These are phyloP conservation scores for Penicillium hesseltinei DNA, from an alignment of 2,329 filamentous ascomycete species.

Conservation along the genomic window DNA sequence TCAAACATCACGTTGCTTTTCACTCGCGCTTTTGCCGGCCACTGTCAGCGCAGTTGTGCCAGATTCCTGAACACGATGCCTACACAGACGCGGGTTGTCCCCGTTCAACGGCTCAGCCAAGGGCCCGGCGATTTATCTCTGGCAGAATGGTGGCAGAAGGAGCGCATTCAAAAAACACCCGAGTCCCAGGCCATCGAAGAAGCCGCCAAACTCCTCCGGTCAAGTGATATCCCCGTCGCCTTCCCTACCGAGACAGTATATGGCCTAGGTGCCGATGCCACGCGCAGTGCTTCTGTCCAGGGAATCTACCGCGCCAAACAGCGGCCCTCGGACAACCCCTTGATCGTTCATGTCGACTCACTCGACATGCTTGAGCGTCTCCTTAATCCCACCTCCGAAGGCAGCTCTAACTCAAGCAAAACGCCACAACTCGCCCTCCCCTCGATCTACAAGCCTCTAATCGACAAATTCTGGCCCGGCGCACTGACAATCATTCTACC, in stretches of 20 bases:
- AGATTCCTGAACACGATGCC: conserved; percentile 25
- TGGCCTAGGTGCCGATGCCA: conserved; percentile 93
- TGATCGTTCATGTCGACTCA: conserved; percentile 89
- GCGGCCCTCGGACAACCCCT: conserved; percentile 86
- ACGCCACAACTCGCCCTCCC: conserved; percentile 55
- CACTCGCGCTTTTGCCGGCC: conserved; percentile 31
- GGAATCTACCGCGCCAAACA: conserved; percentile 94
- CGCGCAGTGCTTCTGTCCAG: conserved; percentile 73
- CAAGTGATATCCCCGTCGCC: conserved; percentile 73
- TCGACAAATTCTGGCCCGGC: conserved; percentile 87
- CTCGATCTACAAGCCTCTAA: conserved; percentile 71
- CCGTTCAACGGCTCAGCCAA: conserved; percentile 40
- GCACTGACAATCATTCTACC: conserved; percentile 88
- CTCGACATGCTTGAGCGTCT: conserved; percentile 70
- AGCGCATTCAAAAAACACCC: conserved; percentile 36
- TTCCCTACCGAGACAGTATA: conserved; percentile 99
- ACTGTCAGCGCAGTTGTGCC: conserved; percentile 29
- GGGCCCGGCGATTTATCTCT: conserved; percentile 34
- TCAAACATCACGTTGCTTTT: conserved; percentile 30
- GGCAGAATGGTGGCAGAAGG: conserved; percentile 41
- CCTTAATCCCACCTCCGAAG: conserved; percentile 45
- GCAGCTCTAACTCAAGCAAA: conserved; percentile 31
- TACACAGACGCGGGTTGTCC: conserved; percentile 36
- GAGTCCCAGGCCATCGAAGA: conserved; percentile 57
- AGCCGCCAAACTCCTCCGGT: conserved; percentile 65